These are phyloP conservation scores for Polyporus arcularius DNA, from an alignment of 768 basidiomycete genomes.

Conservation along the genomic window DNA sequence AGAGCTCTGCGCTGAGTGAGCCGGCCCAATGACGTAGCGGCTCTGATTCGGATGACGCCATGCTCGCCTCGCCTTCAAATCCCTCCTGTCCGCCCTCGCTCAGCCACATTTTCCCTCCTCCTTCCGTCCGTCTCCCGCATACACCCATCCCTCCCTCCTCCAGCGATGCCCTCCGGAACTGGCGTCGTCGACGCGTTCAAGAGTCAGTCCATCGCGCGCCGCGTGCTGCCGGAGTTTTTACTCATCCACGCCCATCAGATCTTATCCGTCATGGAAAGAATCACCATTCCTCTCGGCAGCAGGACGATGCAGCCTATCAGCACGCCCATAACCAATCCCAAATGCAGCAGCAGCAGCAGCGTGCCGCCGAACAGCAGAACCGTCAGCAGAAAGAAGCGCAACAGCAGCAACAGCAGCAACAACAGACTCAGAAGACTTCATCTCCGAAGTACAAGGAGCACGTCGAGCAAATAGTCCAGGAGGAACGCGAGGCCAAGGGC, in stretches of 20 bases:
- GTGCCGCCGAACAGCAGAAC: slow-evolving; percentile 13
- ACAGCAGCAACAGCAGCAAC: slow-evolving; percentile 31
- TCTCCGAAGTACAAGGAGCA: slow-evolving; percentile 39
- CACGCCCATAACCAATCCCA: slow-evolving; percentile 3
- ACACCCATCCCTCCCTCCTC: slow-evolving; percentile 1
- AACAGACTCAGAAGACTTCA: slow-evolving; percentile 35
- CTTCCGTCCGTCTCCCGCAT: slow-evolving; percentile 7
- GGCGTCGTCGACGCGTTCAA: slow-evolving; percentile 87
- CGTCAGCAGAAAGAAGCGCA: slow-evolving; percentile 25
- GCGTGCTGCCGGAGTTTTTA: not conserved
- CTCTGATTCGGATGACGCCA: slow-evolving; percentile 13
- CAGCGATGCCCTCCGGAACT: slow-evolving; percentile 56
- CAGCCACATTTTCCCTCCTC: not conserved
- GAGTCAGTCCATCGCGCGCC: slow-evolving; percentile 48
- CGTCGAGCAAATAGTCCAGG: slow-evolving; percentile 71
- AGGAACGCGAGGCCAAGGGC: slow-evolving; percentile 70
- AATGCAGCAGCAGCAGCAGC: slow-evolving; percentile 19
- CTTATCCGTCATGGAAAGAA: slow-evolving; percentile 57
- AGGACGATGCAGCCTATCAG: slow-evolving; percentile 21
- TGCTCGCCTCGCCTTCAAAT: slow-evolving; percentile 17
- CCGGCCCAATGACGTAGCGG: slow-evolving; percentile 15
- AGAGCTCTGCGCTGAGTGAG: not conserved
- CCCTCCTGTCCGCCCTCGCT: slow-evolving; percentile 2
- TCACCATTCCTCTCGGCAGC: slow-evolving; percentile 28
- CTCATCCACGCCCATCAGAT: slow-evolving; percentile 34